Evolutionary conservation across 768 basidiomycete genomes (phyloP), one percentile per base, ranked within the genome.

Genomic region (Phallus indusiatus): DNA sequence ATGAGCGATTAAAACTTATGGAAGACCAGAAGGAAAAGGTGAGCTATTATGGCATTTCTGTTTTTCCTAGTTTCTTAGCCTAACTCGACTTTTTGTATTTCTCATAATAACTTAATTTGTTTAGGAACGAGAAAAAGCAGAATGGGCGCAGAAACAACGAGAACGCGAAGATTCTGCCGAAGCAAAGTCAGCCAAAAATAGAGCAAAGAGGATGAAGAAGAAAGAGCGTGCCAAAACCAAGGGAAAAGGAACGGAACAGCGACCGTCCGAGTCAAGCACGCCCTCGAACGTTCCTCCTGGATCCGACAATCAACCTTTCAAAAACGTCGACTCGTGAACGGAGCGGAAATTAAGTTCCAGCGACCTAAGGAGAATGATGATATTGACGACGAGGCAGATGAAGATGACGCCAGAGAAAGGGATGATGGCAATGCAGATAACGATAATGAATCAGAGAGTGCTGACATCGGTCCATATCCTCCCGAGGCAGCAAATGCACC

Each of bases 141-240:
- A 88, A 53, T 96, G 94, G 64, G 85, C 88, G 65, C 78, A 72
- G 52, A 87, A 85, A 64, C 81, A 85, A 67, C 78, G 76, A 48
- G 87, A 85, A 61, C 79, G 84, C 24, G 85, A 90, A 35, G 84
- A 83, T 28, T 66, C 73, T 2, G 83, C 88, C 0, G 86, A 95
- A 50, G 84, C 86, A 1, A 96, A 94, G 75, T 97, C 95, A 0
- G 86, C 91, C 12, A 98, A 94, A 75, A 99, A 99, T 70, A 81
- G 96, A 18, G 89, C 90, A 16, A 97, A 90, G 70, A 76, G 96
- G 49, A 89, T 86, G 71, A 96, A 95, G 78, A 91, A 92, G 77
- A 98, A 94, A 70, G 86, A 81, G 63, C 75, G 82, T 53, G 71
- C 80, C 42, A 84, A 86, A 69, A 69, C 52, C 2, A 74, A 81